Conservation (phyloP, 2,329 filamentous ascomycete species). For the Ceratocystis diversiconidia region DNA sequence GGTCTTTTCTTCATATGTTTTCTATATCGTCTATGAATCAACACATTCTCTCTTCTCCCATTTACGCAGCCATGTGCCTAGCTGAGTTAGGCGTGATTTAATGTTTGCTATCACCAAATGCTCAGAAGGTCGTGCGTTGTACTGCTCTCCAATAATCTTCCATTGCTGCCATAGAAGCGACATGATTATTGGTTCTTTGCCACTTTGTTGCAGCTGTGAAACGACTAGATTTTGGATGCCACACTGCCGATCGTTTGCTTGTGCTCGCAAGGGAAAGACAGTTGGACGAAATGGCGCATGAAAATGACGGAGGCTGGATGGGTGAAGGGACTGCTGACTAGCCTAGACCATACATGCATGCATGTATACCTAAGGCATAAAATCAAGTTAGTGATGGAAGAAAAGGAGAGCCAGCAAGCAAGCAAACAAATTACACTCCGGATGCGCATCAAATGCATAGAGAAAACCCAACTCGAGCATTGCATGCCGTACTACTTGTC, state of each 20-base stretch:
- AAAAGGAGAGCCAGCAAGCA: neutral
- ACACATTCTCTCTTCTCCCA: neutral
- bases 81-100: too few relatives aligned
- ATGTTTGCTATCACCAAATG: too few relatives aligned
- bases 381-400: too few relatives aligned
- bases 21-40: neutral
- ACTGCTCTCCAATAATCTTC: neutral
- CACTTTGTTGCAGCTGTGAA: neutral
- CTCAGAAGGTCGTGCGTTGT: neutral
- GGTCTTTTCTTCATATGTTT: neutral
- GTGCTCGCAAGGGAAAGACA: neutral
- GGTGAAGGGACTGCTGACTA: neutral
- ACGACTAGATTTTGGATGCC: neutral
- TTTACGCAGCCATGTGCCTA: too few relatives aligned
- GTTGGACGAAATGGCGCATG: neutral
- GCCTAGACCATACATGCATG: neutral
- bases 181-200: neutral
- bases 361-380: neutral
- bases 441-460: too few relatives aligned
- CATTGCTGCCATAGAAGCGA: neutral
- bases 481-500: neutral
- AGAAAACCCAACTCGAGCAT: neutral
- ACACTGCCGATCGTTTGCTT: neutral
- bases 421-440: neutral
- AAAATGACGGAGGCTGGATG: neutral